Conservation (phyloP, 2,329 filamentous ascomycete genomes). For the Aschersonia sp. region DNA sequence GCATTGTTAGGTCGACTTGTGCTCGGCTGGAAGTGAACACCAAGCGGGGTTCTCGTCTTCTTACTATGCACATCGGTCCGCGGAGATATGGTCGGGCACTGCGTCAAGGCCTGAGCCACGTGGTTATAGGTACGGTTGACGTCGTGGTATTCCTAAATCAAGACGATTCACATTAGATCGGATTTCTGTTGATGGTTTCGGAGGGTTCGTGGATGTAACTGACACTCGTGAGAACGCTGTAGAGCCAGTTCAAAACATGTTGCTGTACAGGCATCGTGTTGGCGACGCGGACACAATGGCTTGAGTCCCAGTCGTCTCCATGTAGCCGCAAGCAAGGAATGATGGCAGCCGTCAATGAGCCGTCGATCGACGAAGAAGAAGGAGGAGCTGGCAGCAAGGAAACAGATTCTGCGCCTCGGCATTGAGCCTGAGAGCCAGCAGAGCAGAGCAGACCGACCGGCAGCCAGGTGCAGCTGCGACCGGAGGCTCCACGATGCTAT, state of each 20-base stretch:
- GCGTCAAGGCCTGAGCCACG: conserved; percentile 65
- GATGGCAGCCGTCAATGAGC: too few relatives aligned
- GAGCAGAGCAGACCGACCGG: not conserved
- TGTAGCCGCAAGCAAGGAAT: not conserved
- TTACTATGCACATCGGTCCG: conserved; percentile 92
- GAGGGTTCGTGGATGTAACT: conserved; percentile 6
- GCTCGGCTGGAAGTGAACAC: not conserved
- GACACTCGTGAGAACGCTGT: conserved; percentile 74
- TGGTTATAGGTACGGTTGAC: conserved; percentile 88
- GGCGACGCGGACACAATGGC: not conserved
- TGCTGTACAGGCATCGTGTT: conserved; percentile 59
- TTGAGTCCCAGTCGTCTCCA: not conserved
- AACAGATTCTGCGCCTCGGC: too few relatives aligned
- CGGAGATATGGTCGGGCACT: conserved; percentile 66
- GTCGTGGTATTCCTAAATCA: conserved; percentile 71
- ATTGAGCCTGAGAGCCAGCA: not conserved
- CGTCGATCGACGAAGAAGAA: too few relatives aligned
- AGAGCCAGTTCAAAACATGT: conserved; percentile 88
- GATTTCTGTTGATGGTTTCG: not conserved
- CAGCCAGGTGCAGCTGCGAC: not conserved
- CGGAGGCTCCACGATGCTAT: not conserved
- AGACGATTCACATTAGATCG: not conserved
- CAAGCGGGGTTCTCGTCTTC: conserved; percentile 10
- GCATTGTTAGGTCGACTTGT: conserved; percentile 4
- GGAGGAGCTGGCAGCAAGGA: too few relatives aligned